These are phyloP conservation scores for Venturia effusa DNA, from an alignment of 2,329 filamentous ascomycete species.

Conservation along the genomic window DNA sequence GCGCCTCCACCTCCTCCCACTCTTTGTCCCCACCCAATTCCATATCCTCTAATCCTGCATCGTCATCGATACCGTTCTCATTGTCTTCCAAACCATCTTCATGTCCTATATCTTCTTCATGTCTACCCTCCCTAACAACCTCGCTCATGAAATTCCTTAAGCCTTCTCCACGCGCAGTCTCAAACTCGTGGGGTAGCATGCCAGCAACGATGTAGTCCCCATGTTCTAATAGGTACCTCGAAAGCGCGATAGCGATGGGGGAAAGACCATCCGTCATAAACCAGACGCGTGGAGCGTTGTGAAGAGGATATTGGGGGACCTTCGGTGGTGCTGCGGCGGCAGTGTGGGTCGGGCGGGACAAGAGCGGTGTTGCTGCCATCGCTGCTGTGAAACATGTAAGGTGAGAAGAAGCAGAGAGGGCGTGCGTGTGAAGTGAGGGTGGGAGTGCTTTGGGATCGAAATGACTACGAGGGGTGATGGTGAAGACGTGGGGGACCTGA, in stretches of 20 bases:
- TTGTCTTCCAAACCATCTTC: constrained; percentile 45
- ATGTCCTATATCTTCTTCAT: not conserved
- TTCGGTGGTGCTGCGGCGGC: not conserved
- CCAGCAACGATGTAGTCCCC: constrained; percentile 86
- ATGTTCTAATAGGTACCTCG: constrained; percentile 72
- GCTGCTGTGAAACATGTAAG: too few relatives aligned
- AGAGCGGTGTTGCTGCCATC: not conserved
- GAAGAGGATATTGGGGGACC: constrained; percentile 42
- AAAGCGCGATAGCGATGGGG: constrained; percentile 72
- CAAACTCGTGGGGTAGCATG: constrained; percentile 66
- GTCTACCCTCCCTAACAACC: constrained; percentile 18
- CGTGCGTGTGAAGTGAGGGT: too few relatives aligned
- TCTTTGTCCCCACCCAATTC: constrained; percentile 30
- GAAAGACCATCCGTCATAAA: constrained; percentile 80
- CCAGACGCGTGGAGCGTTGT: constrained; percentile 73
- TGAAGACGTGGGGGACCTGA: too few relatives aligned
- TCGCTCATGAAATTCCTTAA: constrained; percentile 68
- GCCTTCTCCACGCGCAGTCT: constrained; percentile 55
- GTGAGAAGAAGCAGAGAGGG: too few relatives aligned
- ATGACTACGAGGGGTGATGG: too few relatives aligned
- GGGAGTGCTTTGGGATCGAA: too few relatives aligned
- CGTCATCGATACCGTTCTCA: constrained; percentile 48
- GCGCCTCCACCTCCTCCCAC: constrained; percentile 35
- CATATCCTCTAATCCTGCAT: not conserved
- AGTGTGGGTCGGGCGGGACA: not conserved